phyloP scores from a whole-genome alignment of 768 basidiomycete species.

The Tephrocybe sp. region DNA sequence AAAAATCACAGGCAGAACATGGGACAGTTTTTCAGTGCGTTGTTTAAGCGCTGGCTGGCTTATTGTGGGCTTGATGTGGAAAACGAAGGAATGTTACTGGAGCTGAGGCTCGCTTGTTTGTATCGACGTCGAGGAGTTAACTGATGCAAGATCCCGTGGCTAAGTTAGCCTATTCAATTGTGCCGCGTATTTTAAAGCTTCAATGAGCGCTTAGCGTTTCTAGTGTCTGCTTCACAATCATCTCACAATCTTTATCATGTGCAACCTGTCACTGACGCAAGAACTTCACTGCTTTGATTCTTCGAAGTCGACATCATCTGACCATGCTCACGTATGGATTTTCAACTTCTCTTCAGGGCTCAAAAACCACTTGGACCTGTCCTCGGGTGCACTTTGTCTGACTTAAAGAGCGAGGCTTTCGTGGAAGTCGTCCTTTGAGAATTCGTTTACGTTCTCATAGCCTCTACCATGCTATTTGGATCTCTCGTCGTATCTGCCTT shows the following conservation, averaged over 20 bases:
- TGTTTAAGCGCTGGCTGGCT: no score
- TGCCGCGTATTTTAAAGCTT: not conserved
- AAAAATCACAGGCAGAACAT: slow-evolving; percentile 10
- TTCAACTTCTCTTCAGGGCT: not conserved
- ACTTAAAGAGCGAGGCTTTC: not conserved
- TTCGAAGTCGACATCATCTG: slow-evolving; percentile 13
- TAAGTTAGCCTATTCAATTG: not conserved
- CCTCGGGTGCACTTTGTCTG: slow-evolving; percentile 1
- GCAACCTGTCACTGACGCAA: not conserved
- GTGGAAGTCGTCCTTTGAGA: no score
- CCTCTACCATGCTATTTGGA: slow-evolving; percentile 7
- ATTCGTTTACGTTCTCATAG: no score
- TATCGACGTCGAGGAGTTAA: no score
- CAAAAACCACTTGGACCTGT: slow-evolving; percentile 1
- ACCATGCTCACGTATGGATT: slow-evolving; percentile 4
- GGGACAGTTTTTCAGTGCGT: not conserved
- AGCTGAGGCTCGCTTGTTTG: no score
- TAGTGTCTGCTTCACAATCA: no score
- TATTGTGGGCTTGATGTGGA: no score
- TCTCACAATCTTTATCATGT: not conserved
- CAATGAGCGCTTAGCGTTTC: no score
- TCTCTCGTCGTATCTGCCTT: slow-evolving; percentile 20
- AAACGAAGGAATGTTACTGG: no score
- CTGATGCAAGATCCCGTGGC: no score
- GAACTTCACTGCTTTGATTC: not conserved